Base-by-base conservation (phyloP, 257 asterid species). In the Nicotiana benthamiana region DNA sequence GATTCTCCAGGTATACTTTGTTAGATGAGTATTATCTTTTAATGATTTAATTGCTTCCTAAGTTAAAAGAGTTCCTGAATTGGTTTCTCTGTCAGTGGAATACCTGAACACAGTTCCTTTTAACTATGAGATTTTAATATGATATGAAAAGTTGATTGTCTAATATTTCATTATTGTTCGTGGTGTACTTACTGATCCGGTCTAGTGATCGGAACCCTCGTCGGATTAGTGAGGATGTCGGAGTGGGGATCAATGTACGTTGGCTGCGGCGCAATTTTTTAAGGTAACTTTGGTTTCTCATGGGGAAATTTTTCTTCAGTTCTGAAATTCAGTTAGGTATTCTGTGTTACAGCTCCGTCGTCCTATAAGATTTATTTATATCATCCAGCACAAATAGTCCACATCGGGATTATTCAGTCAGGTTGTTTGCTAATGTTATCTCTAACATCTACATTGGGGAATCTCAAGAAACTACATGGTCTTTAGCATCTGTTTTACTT, bases 171-270 rank as follows among this genome's bases (percentile, higher is more conserved):
- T 80, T 63, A 80, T 80, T 80, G 51, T 67, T 84, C 54, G 82
- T 80, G 27, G 32, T 30, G 79, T 82, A 79, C 80, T 66, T 53
- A 75, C 70, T 84, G 75, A 83, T 82, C 93, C 62, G 93, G 99
- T 86, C 83, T 95, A 85, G 99, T 82, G 99, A 95, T 85, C 86
- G 99, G 99, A 95, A 95, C 82, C 98, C 99, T 1, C 95, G 94
- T 85, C 97, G 93, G 86, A 65, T 95, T 75, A 95, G 99, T 82
- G 97, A 92, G 88, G 99, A 93, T 79, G 99, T 95, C 53, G 99
- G 99, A 84, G 95, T 95, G 40, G 98, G 99, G 61, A 90, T 93
- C 86, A 95, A 92, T 80, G 98, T 92, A 68, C 95, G 99, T 79
- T 84, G 90, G 78, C 85, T 93, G 79, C 87, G 96, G 75, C 83